Base-by-base conservation (phyloP, 2,329 filamentous ascomycete species). In the Aspergillus pseudonomiae region DNA sequence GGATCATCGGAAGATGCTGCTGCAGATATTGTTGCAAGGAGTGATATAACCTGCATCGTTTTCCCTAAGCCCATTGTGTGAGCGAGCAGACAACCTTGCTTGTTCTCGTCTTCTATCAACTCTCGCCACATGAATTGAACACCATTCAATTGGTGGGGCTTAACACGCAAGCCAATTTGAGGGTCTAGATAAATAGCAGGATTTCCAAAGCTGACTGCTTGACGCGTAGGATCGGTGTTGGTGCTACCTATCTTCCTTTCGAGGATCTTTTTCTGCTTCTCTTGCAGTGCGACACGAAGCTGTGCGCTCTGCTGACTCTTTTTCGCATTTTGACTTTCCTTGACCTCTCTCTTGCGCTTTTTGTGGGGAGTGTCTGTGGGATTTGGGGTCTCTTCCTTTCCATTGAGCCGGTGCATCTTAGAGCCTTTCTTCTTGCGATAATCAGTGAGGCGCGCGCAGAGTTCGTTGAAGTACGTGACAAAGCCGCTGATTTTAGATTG, bases 61-160 rank as follows among this genome's bases (percentile, higher is more conserved):
- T 97, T 97, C 19, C 93, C 93, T 2, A 97, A 80, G 1, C 94
- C 94, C 93, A 97, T 97, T 0, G 91, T 92, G 75, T 97, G 93
- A 6, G 93, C 91, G 24, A 97, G 82, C 14, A 96, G 83, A 73
- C 92, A 96, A 2, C 93, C 93, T 75, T 93, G 89, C 21, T 84
- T 83, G 6, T 81, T 79, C 4, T 83, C 79, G 61, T 88, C 85
- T 36, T 85, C 83, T 6, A 94, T 86, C 52, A 97, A 81, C 67
- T 94, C 90, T 68, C 93, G 89, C 93, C 94, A 97, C 82, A 97
- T 86, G 77, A 97, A 97, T 12, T 89, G 89, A 24, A 97, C 87
- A 1, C 94, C 94, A 1, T 87, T 83, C 54, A 96, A 82, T 73
- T 97, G 94, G 75, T 97, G 92, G 10, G 87, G 82, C 70, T 95